A percentile compares a stretch with the other conserved stretches of the same genome.
Conservation (phyloP, 352 stramenopile genomes). For the Pythium sukuiense region DNA sequence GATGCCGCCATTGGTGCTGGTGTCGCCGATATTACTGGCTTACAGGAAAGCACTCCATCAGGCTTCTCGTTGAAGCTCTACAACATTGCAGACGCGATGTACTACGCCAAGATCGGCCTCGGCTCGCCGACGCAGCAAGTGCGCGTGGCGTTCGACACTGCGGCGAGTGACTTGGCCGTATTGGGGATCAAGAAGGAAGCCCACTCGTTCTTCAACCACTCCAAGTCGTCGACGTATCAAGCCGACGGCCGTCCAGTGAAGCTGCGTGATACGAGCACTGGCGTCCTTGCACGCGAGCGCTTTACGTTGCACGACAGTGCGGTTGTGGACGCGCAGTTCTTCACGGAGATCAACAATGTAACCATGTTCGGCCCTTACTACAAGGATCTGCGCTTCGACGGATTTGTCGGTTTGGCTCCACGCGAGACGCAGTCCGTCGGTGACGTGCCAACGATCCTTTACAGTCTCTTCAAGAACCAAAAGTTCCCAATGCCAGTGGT, state of each 20-base stretch:
- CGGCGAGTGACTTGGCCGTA: background rate
- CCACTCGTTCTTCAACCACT: conserved; percentile 15
- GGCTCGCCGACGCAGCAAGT: conserved; percentile 10
- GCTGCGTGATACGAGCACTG: background rate
- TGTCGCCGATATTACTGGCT: background rate
- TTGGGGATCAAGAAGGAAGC: background rate
- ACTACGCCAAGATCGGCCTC: conserved; percentile 15
- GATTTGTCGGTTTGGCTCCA: conserved; percentile 6
- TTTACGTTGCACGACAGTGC: background rate
- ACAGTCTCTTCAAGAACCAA: background rate
- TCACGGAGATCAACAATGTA: conserved; percentile 15
- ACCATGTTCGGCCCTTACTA: conserved; percentile 10
- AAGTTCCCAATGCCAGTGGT: background rate
- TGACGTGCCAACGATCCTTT: conserved; percentile 3
- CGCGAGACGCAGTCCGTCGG: background rate
- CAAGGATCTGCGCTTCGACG: background rate
- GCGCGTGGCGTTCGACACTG: conserved; percentile 8
- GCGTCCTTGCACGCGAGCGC: conserved; percentile 4
- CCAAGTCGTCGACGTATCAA: conserved; percentile 10
- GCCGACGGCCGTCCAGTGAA: background rate
- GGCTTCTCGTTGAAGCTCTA: conserved; percentile 8
- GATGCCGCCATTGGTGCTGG: background rate
- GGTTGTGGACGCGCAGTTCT: background rate
- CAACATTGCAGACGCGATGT: conserved; percentile 1
- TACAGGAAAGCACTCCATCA: background rate